Evolutionary conservation across 805 yeast species (phyloP).

Genomic region (Monosporozyma aerobia): DNA sequence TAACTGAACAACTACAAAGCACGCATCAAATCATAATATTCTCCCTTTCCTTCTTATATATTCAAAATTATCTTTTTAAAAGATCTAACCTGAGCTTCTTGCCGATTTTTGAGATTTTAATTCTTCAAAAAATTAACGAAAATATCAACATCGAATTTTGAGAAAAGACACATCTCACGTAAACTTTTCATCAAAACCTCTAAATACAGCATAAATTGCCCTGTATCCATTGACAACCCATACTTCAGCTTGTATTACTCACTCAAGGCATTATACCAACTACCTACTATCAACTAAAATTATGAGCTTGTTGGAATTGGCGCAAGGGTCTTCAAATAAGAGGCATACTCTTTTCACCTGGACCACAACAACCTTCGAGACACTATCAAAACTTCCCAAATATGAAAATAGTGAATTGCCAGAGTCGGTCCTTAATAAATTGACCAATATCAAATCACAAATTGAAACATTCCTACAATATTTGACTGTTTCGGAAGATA

Average conservation of each 20-base stretch:
- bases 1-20: no score
- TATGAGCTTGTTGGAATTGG: constrained; percentile 2
- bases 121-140: background rate
- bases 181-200: background rate
- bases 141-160: background rate
- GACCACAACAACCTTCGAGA: constrained; percentile 13
- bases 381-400: constrained; percentile 2
- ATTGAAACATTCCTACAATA: constrained; percentile 1
- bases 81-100: background rate
- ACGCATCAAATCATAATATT: no score
- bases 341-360: constrained; percentile 20
- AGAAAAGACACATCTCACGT: background rate
- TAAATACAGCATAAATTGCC: no score
- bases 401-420: background rate
- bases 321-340: constrained; percentile 9
- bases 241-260: background rate
- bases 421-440: background rate
- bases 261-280: background rate
- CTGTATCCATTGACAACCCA: no score
- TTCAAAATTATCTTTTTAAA: background rate
- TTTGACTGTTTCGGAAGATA: constrained; percentile 8
- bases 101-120: background rate
- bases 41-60: no score
- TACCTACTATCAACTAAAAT: background rate
- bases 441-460: background rate